Conservation (phyloP, 805 yeast species). For the Zygosaccharomyces pseudorouxii region DNA sequence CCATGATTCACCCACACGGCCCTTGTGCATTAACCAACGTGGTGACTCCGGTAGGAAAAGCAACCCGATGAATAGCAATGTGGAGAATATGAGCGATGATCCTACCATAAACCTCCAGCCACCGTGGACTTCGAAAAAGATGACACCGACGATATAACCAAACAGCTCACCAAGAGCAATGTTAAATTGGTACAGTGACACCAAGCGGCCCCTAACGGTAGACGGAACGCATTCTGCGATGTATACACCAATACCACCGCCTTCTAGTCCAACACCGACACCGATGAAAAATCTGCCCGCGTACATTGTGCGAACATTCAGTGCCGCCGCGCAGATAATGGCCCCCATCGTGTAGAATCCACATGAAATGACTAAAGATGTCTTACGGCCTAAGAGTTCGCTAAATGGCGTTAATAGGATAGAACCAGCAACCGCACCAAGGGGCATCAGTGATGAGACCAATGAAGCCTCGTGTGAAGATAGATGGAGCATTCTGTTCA, state of each 20-base stretch:
- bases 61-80: slow-evolving; percentile 46
- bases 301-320: slow-evolving; percentile 44
- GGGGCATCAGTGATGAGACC: slow-evolving; percentile 58
- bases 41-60: slow-evolving; percentile 59
- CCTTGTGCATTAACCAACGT: slow-evolving; percentile 52
- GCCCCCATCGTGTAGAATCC: slow-evolving; percentile 59
- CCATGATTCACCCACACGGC: slow-evolving; percentile 49
- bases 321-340: slow-evolving; percentile 51
- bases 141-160: slow-evolving; percentile 61
- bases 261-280: slow-evolving; percentile 61
- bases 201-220: slow-evolving; percentile 53
- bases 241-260: slow-evolving; percentile 60
- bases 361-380: slow-evolving; percentile 52
- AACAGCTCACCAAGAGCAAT: slow-evolving; percentile 64
- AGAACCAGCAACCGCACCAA: slow-evolving; percentile 64
- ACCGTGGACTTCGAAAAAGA: slow-evolving; percentile 49
- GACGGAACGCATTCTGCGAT: slow-evolving; percentile 60
- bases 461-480: slow-evolving; percentile 45
- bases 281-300: slow-evolving; percentile 60
- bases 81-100: slow-evolving; percentile 55
- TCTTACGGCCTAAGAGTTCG: slow-evolving; percentile 51
- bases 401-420: slow-evolving; percentile 51
- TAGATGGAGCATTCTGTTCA: slow-evolving; percentile 42
- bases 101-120: slow-evolving; percentile 69
- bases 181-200: slow-evolving; percentile 58